Percentiles rank a stretch among this genome's conserved stretches.
Conservation (phyloP, 2,329 filamentous ascomycete genomes). For the Ophiostoma tasmaniense region DNA sequence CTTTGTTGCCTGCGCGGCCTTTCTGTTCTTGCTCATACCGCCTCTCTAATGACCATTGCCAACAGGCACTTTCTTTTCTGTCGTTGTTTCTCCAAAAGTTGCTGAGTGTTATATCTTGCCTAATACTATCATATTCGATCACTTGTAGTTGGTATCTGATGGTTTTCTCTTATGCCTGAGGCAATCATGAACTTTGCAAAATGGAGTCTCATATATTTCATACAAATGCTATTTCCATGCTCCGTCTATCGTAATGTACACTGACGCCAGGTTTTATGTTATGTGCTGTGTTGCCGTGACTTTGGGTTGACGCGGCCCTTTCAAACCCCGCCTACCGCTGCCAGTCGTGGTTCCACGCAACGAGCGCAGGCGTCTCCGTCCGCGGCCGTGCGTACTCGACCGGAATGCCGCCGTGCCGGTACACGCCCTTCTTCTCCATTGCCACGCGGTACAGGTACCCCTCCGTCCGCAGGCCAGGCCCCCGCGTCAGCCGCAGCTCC, state of each 20-base stretch:
- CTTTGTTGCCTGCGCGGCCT: background rate
- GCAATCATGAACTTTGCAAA: background rate
- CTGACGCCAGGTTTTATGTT: background rate
- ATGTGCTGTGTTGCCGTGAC: background rate
- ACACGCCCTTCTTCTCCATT: conserved; percentile 85
- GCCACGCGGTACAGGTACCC: conserved; percentile 77
- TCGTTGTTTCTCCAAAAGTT: background rate
- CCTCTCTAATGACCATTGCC: conserved; percentile 7
- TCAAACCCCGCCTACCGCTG: conserved; percentile 42
- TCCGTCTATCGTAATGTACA: background rate
- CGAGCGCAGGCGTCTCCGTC: conserved; percentile 69
- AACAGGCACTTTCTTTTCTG: background rate
- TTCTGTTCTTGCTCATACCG: background rate
- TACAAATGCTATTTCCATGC: background rate
- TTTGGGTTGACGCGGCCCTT: too few relatives aligned
- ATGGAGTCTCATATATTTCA: background rate
- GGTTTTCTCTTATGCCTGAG: background rate
- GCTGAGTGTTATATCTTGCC: background rate
- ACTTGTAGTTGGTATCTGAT: background rate
- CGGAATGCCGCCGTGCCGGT: conserved; percentile 62
- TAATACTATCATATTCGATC: background rate
- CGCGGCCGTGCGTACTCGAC: conserved; percentile 85
- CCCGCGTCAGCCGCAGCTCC: conserved; percentile 57
- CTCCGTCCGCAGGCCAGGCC: conserved; percentile 48
- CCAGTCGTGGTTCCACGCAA: conserved; percentile 93